phyloP scores from a whole-genome alignment of 1,284 basidiomycete species.

The Rugosomyces carneus region DNA sequence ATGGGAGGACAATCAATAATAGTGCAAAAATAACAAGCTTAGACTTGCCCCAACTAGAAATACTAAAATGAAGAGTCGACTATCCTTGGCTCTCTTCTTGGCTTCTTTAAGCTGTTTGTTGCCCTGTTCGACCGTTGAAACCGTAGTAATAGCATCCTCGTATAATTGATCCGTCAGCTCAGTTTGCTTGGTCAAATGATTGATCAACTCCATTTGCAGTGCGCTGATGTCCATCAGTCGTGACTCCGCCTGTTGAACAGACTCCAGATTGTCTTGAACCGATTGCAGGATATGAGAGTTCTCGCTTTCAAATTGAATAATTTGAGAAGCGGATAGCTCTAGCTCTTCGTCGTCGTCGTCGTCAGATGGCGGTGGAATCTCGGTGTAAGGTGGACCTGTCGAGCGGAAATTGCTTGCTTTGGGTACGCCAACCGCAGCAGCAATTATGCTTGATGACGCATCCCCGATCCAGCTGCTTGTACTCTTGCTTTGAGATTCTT shows the following conservation, averaged over 20 bases:
- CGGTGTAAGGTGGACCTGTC: constrained; percentile 26
- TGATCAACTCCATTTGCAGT: constrained; percentile 82
- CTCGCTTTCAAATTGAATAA: constrained; percentile 86
- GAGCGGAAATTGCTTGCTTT: constrained; percentile 26
- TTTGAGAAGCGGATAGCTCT: constrained; percentile 76
- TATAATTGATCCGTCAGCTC: constrained; percentile 85
- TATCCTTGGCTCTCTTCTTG: constrained; percentile 73
- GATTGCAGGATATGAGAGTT: constrained; percentile 79
- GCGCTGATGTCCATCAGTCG: constrained; percentile 86
- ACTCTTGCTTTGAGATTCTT: constrained; percentile 20
- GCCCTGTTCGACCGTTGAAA: constrained; percentile 78
- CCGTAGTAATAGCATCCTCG: constrained; percentile 83
- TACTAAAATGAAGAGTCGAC: constrained; percentile 76
- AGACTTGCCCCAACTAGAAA: constrained; percentile 86
- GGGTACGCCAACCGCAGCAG: constrained; percentile 55
- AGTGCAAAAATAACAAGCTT: constrained; percentile 82
- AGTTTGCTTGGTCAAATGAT: constrained; percentile 82
- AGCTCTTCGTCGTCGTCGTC: constrained; percentile 73
- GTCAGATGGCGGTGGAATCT: constrained; percentile 37
- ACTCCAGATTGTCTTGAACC: constrained; percentile 78
- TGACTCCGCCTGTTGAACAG: constrained; percentile 85
- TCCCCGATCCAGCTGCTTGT: constrained; percentile 57
- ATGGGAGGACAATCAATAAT: constrained; percentile 44
- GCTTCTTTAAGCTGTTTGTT: constrained; percentile 84
- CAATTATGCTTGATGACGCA: constrained; percentile 55